Evolutionary conservation across 257 asterid species (phyloP).

Genomic region (Mitragyna speciosa): DNA sequence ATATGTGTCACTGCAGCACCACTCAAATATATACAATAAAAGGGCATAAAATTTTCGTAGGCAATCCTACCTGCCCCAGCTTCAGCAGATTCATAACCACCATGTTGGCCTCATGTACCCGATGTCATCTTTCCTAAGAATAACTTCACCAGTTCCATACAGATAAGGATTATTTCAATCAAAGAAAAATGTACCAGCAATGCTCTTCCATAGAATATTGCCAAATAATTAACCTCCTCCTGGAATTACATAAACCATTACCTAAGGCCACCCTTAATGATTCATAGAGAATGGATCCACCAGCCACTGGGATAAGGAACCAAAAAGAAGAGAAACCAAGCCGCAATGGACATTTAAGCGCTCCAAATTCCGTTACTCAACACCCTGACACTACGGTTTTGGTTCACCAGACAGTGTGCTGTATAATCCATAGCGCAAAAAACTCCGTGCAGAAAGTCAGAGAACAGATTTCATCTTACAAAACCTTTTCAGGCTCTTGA

Average conservation of each 20-base stretch:
- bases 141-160: not conserved
- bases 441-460: not conserved
- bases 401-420: not conserved
- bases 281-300: not conserved
- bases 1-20: too few species aligned
- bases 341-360: not conserved
- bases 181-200: not conserved
- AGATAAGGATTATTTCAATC: too few species aligned
- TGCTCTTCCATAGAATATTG: not conserved
- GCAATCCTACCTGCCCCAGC: not conserved
- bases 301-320: not conserved
- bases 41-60: not conserved
- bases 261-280: not conserved
- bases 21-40: not conserved
- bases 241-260: not conserved
- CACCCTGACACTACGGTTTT: not conserved
- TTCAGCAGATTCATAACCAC: not conserved
- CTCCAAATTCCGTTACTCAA: not conserved
- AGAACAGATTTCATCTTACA: constrained; percentile 20
- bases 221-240: not conserved
- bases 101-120: not conserved
- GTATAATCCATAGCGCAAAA: not conserved
- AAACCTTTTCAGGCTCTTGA: constrained; percentile 38
- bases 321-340: not conserved
- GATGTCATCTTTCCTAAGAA: not conserved